Evolutionary conservation across 2,329 filamentous ascomycete genomes (phyloP), one percentile per base, ranked within the genome.

Genomic region (Penicillium sp.): DNA sequence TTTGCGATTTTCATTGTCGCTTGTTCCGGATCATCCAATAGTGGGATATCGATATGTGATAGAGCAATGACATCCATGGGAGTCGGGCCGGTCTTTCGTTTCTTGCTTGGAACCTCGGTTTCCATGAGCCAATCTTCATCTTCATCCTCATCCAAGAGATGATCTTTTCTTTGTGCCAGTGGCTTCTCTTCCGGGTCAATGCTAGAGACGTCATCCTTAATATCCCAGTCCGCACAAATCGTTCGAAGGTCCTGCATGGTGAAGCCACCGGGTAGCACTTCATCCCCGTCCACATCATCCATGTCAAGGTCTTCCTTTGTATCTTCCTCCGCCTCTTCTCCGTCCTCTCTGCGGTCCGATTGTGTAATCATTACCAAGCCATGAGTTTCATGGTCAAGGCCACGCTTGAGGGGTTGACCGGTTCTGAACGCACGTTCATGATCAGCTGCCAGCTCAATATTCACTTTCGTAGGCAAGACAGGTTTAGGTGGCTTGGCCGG

Each of bases 371-470:
- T 61, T 18, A 84, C 77, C 24, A 86, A 73, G 26, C 82, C 82
- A 57, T 85, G 80, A 45, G 85, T 82, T 43, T 85, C 82, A 11
- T 80, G 71, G 53, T 80, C 77, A 8, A 78, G 73, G 11, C 74
- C 72, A 29, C 77, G 74, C 62, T 83, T 81, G 38, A 79, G 77
- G 1, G 82, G 80, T 26, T 85, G 81, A 0, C 86, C 86, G n/a
- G 93, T 84, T 54, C 87, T 86, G 71, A 97, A 99, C 26, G 83
- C 81, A 65, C 92, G 91, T 72, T 96, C 90, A 63, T 96, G 89
- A 66, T 97, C 94, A 45, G 85, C 82, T 3, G 90, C 89, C 34
- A 97, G 79, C 59, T 99, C 94, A 14, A 99, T 81, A 59, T 86
- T 92, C 55, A 96, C 82, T 74, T 99, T 99, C 20, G 89, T 92